phyloP scores from a whole-genome alignment of 2,329 filamentous ascomycete genomes.

The Sporothrix euskadiensis region DNA sequence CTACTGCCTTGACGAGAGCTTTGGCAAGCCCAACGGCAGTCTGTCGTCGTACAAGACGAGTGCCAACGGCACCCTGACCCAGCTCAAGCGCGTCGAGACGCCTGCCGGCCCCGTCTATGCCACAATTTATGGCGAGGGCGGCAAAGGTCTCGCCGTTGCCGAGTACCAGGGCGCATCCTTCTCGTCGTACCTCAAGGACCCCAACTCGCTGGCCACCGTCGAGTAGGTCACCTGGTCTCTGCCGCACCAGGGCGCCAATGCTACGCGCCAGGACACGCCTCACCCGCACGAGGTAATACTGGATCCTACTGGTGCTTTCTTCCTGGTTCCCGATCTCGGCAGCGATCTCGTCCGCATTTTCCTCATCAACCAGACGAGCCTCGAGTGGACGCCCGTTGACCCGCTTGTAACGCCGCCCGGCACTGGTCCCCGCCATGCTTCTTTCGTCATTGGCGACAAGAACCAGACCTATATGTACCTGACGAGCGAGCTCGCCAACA shows the following conservation, averaged over 20 bases:
- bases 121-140: slow-evolving; percentile 46
- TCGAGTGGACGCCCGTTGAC: slow-evolving; percentile 44
- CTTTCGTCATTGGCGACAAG: slow-evolving; percentile 52
- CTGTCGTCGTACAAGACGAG: slow-evolving; percentile 47
- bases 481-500: slow-evolving; percentile 61
- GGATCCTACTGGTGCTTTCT: slow-evolving; percentile 64
- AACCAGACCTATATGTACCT: slow-evolving; percentile 58
- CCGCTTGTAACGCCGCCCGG: slow-evolving; percentile 51
- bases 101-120: slow-evolving; percentile 48
- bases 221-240: slow-evolving; percentile 46
- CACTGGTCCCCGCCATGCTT: slow-evolving; percentile 64
- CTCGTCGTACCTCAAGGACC: slow-evolving; percentile 48
- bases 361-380: slow-evolving; percentile 51
- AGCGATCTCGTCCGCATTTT: slow-evolving; percentile 62
- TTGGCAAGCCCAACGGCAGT: slow-evolving; percentile 49
- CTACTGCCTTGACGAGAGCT: slow-evolving; percentile 63
- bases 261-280: slow-evolving; percentile 55
- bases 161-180: slow-evolving; percentile 52
- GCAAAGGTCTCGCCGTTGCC: slow-evolving; percentile 46
- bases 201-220: slow-evolving; percentile 41
- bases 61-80: slow-evolving; percentile 44
- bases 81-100: slow-evolving; percentile 42
- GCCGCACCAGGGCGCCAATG: slow-evolving; percentile 42
- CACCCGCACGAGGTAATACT: slow-evolving; percentile 66
- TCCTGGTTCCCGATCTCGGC: slow-evolving; percentile 67